Evolutionary conservation across 106 monocot genomes (phyloP).

Genomic region (Dioscorea alata): DNA sequence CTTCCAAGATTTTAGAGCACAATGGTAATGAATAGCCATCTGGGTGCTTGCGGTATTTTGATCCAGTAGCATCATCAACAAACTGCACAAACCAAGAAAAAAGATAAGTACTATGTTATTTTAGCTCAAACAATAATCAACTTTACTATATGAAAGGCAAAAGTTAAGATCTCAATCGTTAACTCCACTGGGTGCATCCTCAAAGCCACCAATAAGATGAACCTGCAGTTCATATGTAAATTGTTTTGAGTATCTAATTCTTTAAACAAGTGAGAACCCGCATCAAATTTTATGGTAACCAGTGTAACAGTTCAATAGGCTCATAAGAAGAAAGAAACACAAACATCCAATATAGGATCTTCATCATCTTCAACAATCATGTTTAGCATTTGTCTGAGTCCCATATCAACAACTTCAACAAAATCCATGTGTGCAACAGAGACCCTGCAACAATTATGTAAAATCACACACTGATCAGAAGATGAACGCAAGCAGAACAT

Average conservation of each 20-base stretch:
- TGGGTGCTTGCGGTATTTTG: conserved; percentile 4
- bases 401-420: conserved; percentile 43
- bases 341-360: conserved; percentile 54
- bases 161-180: conserved; percentile 7
- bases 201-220: conserved; percentile 75
- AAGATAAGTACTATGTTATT: not conserved
- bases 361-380: conserved; percentile 32
- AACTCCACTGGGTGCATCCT: conserved; percentile 57
- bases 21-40: conserved; percentile 60
- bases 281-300: too few species aligned
- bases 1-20: conserved; percentile 67
- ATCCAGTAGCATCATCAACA: conserved; percentile 10
- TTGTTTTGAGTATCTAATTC: not conserved
- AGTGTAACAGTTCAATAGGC: not conserved
- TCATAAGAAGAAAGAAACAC: conserved; percentile 10
- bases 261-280: too few species aligned
- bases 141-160: not conserved
- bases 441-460: conserved; percentile 37
- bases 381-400: conserved; percentile 65
- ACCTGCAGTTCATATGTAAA: conserved; percentile 53
- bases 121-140: not conserved
- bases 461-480: conserved; percentile 8
- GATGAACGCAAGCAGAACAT: not conserved
- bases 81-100: conserved; percentile 8
- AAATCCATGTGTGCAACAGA: conserved; percentile 86